These are phyloP conservation scores for Penicillium argentinense DNA, from an alignment of 495 filamentous ascomycete species.

Conservation along the genomic window DNA sequence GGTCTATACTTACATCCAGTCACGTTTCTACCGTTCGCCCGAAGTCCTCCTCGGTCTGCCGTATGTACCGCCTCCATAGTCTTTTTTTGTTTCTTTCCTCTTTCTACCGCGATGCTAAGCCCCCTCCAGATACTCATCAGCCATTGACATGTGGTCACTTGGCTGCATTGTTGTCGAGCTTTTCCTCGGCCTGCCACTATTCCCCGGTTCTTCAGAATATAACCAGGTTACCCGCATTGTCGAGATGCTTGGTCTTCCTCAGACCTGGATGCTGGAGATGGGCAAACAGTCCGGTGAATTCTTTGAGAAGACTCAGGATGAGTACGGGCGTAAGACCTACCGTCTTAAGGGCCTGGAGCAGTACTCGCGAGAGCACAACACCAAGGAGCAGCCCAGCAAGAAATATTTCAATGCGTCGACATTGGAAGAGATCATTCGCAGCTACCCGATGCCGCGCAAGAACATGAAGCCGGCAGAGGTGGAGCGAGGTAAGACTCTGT, in stretches of 20 bases:
- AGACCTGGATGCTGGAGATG: conserved; percentile 99
- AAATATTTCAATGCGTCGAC: conserved; percentile 97
- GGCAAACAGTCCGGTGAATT: conserved; percentile 98
- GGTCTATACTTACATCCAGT: conserved; percentile 99
- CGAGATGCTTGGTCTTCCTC: conserved; percentile 96
- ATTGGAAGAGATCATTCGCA: conserved; percentile 93
- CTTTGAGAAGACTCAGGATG: conserved; percentile 93
- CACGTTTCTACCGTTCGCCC: conserved; percentile 95
- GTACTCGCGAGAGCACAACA: conserved; percentile 90
- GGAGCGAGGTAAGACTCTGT: conserved; percentile 76
- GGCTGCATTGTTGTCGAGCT: conserved; percentile 99
- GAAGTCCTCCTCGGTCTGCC: conserved; percentile 93
- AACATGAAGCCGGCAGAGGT: conserved; percentile 99
- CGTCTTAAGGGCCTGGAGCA: conserved; percentile 96
- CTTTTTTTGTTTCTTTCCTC: conserved; percentile 1
- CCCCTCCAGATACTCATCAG: conserved; percentile 77
- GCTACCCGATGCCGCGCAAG: conserved; percentile 96
- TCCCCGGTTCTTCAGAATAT: conserved; percentile 98
- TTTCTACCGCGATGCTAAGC: conserved; percentile 10
- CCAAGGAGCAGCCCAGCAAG: conserved; percentile 99
- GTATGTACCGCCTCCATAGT: conserved; percentile 36
- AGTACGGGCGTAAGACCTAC: conserved; percentile 85
- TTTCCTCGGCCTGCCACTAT: conserved; percentile 91
- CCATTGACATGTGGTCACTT: conserved; percentile 99
- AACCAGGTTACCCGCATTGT: conserved; percentile 97